Evolutionary conservation across 352 stramenopile genomes (phyloP).

Genomic region (Lagenidium giganteum): DNA sequence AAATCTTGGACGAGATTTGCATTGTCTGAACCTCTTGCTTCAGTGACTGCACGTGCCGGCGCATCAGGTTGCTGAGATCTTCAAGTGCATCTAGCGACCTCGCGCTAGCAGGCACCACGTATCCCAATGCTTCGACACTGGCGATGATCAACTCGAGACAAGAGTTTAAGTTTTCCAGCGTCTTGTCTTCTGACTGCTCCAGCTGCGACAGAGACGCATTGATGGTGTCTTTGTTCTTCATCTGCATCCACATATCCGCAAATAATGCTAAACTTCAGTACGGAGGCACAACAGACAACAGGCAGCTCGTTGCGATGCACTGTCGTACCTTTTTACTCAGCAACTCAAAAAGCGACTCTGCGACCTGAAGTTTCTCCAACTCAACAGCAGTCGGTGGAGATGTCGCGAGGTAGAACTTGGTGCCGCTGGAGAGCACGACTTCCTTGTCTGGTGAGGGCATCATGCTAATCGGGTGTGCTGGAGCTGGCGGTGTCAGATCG

Average conservation of each 20-base stretch:
- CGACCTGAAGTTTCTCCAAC: constrained; percentile 24
- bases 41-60: constrained; percentile 35
- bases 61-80: constrained; percentile 49
- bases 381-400: constrained; percentile 2
- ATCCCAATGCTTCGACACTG: constrained; percentile 44
- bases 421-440: constrained; percentile 5
- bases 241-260: background rate
- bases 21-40: constrained; percentile 70
- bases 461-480: constrained; percentile 18
- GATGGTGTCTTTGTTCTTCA: constrained; percentile 31
- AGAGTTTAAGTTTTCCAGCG: constrained; percentile 32
- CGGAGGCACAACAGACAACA: background rate
- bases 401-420: background rate
- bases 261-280: constrained; percentile 2
- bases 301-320: background rate
- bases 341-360: constrained; percentile 36
- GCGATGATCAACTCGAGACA: constrained; percentile 35
- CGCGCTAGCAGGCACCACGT: constrained; percentile 31
- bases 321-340: constrained; percentile 24
- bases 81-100: constrained; percentile 45
- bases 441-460: constrained; percentile 33
- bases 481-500: constrained; percentile 20
- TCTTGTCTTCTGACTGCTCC: constrained; percentile 25
- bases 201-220: constrained; percentile 20
- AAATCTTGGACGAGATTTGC: constrained; percentile 61